Base-by-base conservation (phyloP, 192 early-diverging fungal species). In the Diversispora eburnea region DNA sequence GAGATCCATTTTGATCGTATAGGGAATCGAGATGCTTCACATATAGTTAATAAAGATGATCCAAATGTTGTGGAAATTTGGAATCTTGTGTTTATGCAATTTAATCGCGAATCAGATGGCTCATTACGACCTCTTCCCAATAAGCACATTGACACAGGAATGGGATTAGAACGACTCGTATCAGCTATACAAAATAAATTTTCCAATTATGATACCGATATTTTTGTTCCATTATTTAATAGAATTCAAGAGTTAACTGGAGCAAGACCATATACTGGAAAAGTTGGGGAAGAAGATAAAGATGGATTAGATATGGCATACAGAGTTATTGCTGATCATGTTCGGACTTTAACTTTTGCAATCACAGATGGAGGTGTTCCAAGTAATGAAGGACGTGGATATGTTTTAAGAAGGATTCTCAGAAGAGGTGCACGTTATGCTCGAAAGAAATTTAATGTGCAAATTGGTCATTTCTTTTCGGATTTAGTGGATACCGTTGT, bases 21-120 rank as follows among this genome's bases (percentile, higher is more conserved):
- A 78, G 97, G 97, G 52, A 90, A 90, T 25, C 94, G 97, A 68
- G 87, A 97, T 79, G 95, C 93, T 19, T 77, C 92, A 17, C 79
- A 87, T 65, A 84, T 97, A 55, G 97, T 99, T 65, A 99, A 99
- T 82, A 79, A 91, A 88, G 97, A 99, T 80, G 95, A 99, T 84
- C 97, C 97, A 47, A 91, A 95, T 75, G 95, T 99, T 12, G 82
- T 99, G 49, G 97, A 99, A 84, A 96, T 99, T 79, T 99, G 97
- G 97, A 99, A 99, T 82, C 80, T 99, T 17, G 97, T 99, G 75
- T 99, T 99, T 70, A 99, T 99, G 87, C 91, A 98, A 80, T 99
- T 93, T 87, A 97, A 99, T 87, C 94, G 97, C 75, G 96, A 98
- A 78, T 78, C 89, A 10, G 94, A 95, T 80, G 88, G 94, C 45